These are phyloP conservation scores for Trematosphaeria pertusa DNA, from an alignment of 2,329 filamentous ascomycete species.

Conservation along the genomic window DNA sequence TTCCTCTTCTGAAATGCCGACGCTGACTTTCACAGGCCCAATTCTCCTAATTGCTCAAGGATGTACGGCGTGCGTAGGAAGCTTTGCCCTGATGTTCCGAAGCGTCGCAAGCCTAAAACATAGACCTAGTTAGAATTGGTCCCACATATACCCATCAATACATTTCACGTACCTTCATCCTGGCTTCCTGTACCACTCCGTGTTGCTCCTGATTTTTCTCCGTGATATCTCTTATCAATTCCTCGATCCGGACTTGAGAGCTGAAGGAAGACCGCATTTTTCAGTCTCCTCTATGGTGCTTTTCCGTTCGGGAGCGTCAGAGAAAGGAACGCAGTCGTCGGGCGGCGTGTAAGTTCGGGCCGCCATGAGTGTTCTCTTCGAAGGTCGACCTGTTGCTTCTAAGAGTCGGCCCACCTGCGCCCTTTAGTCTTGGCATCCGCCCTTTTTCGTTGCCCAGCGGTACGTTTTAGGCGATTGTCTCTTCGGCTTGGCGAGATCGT, in stretches of 20 bases:
- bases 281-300: too few relatives aligned
- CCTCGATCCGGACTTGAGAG: too few relatives aligned
- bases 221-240: too few relatives aligned
- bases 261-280: too few relatives aligned
- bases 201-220: too few relatives aligned
- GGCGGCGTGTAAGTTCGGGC: too few relatives aligned
- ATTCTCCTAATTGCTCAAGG: slow-evolving; percentile 8
- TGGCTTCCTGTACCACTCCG: too few relatives aligned
- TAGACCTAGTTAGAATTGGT: slow-evolving; percentile 22
- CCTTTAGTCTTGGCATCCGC: slow-evolving; percentile 6
- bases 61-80: neutral
- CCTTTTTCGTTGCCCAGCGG: slow-evolving; percentile 1
- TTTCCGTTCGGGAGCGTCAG: too few relatives aligned
- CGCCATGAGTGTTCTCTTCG: too few relatives aligned
- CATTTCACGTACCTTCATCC: slow-evolving; percentile 12
- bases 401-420: neutral
- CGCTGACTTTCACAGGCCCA: slow-evolving; percentile 11
- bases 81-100: slow-evolving; percentile 3
- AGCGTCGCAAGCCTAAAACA: slow-evolving; percentile 19
- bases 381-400: too few relatives aligned
- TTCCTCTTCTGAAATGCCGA: neutral
- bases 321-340: too few relatives aligned
- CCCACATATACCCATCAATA: slow-evolving; percentile 33
- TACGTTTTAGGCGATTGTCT: slow-evolving; percentile 7
- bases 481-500: slow-evolving; percentile 4